Percentiles rank a stretch among this genome's conserved stretches.
Conservation (phyloP, 2,329 filamentous ascomycete species). For the Podosphaera xanthii region DNA sequence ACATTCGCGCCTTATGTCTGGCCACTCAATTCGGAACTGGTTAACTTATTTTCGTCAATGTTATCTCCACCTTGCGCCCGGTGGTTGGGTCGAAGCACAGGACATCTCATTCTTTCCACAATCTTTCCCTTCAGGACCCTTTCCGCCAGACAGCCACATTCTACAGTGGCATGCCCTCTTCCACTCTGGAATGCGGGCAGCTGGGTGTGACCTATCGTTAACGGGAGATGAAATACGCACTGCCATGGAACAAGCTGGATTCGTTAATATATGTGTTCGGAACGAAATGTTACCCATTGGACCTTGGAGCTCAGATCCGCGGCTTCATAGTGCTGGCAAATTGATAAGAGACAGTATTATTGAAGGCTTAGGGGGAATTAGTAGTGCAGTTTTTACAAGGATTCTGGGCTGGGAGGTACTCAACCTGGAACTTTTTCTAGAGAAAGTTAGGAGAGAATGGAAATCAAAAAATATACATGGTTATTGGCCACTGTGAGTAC, state of each 20-base stretch:
- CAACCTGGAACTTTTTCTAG: conserved; percentile 6
- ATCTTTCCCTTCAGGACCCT: conserved; percentile 5
- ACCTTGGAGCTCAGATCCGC: conserved; percentile 23
- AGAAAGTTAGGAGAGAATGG: conserved; percentile 5
- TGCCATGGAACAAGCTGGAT: conserved; percentile 18
- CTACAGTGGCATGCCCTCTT: conserved; percentile 5
- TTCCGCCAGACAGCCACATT: conserved; percentile 5
- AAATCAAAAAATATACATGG: conserved; percentile 4
- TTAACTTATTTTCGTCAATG: conserved; percentile 14
- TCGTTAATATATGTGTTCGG: conserved; percentile 19
- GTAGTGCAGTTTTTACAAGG: conserved; percentile 6
- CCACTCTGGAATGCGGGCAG: conserved; percentile 3
- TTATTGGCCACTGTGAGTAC: conserved; percentile 7
- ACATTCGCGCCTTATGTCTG: conserved; percentile 5
- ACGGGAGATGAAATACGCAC: conserved; percentile 11
- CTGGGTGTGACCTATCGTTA: conserved; percentile 2
- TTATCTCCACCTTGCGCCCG: conserved; percentile 4
- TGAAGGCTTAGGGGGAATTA: conserved; percentile 5
- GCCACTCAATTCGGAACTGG: conserved; percentile 15
- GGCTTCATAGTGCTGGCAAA: conserved; percentile 22
- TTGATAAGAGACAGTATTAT: conserved; percentile 5
- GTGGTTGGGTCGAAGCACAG: conserved; percentile 9
- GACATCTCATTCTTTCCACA: conserved; percentile 5
- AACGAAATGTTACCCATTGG: conserved; percentile 24
- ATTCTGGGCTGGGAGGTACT: conserved; percentile 4